Evolutionary conservation across 2,329 filamentous ascomycete species (phyloP).

Genomic region (Cercospora zeae-maydis): DNA sequence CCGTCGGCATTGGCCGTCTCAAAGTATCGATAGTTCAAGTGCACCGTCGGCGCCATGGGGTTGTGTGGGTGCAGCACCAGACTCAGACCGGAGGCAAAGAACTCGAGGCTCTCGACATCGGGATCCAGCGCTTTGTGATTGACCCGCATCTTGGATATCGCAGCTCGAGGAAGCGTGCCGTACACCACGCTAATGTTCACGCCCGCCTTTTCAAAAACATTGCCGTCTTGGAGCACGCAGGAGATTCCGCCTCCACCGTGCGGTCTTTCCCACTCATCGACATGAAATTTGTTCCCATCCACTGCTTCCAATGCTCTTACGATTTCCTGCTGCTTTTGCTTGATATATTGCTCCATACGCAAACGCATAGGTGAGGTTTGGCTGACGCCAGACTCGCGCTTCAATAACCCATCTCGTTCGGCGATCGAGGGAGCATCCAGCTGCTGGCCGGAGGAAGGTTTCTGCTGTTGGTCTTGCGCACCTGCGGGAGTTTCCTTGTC

Average conservation of each 20-base stretch:
- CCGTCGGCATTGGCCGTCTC: conserved; percentile 86
- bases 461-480: neutral
- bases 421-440: conserved; percentile 68
- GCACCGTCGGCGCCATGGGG: conserved; percentile 95
- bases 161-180: conserved; percentile 78
- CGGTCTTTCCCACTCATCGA: conserved; percentile 82
- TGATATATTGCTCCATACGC: conserved; percentile 95
- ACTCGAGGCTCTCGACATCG: conserved; percentile 77
- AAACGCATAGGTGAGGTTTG: conserved; percentile 89
- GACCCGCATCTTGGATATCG: conserved; percentile 87
- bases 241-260: conserved; percentile 91
- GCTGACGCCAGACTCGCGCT: conserved; percentile 71
- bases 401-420: conserved; percentile 76
- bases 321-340: conserved; percentile 85
- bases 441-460: conserved; percentile 31
- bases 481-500: conserved; percentile 27
- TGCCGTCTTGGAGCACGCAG: conserved; percentile 91
- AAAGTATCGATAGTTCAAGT: conserved; percentile 98
- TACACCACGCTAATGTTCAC: conserved; percentile 96
- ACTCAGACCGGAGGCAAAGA: conserved; percentile 91
- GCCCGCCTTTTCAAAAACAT: conserved; percentile 96
- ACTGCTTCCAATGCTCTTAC: conserved; percentile 77
- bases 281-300: conserved; percentile 76
- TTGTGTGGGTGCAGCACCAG: conserved; percentile 91
- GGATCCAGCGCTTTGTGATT: conserved; percentile 88